Base-by-base conservation (phyloP, 2,329 filamentous ascomycete genomes). In the Colletotrichum chlorophyti region DNA sequence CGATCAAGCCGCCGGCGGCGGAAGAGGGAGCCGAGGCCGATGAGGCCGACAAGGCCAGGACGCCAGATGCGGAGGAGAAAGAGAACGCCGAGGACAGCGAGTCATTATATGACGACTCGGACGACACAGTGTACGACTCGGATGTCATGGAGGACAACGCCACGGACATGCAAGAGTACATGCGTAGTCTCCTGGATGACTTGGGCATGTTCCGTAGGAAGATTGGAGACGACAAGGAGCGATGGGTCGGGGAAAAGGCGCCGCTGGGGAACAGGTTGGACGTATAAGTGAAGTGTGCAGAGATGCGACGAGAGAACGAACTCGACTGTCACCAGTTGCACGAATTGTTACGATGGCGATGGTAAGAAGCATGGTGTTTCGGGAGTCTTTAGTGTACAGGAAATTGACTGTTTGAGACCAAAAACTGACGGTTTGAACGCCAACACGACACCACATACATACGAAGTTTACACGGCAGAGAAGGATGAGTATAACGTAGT, bases 181-280 rank as follows among this genome's bases (percentile, higher is more conserved):
- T 96, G 81, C 87, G 93, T 65, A 88, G 89, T 31, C 83, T 98
- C 68, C 79, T 99, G 63, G 86, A 87, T 65, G 93, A 98, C 66
- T 70, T 96, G 52, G 84, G 83, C 26, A 72, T 94, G 69, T 96
- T 96, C 77, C 89, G 89, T 72, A 86, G 87, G 67, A 98, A 97
- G 77, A 86, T 98, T 62, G 87, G 85, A 6, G 92, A 95, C 66
- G 95, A 98, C 71, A 85, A 90, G 72, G 78, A 78, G 54, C 79
- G 91, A 34, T 95, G 90, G 68, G 66, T 91, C 66, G 90, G 82
- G 85, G 53, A 87, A 58, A 75, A 80, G 19, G 74, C 69, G 68
- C 80, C 82, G n/a, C 64, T 85, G 47, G 79, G 77, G 4, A 68
- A 70, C 46, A 74, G 74, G 62, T 66, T 77, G 49, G 83, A 80